phyloP scores from a whole-genome alignment of 2,329 filamentous ascomycete genomes.

The Scedosporium boydii region DNA sequence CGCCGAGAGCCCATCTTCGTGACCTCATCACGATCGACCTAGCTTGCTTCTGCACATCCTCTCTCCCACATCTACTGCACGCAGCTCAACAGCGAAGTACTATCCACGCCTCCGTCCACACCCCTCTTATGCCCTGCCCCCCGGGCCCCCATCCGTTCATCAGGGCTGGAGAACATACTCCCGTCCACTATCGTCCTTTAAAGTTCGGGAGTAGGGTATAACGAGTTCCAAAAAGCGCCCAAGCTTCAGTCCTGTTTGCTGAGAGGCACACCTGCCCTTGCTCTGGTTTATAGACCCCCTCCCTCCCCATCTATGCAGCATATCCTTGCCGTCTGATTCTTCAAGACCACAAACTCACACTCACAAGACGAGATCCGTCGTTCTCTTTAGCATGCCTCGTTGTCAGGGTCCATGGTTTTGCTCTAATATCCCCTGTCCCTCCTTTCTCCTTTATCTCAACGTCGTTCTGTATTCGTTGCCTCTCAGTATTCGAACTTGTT shows the following conservation, averaged over 20 bases:
- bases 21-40: background rate
- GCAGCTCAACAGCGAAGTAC: background rate
- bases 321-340: conserved; percentile 4
- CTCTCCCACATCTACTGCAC: background rate
- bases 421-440: background rate
- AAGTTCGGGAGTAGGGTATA: background rate
- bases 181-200: background rate
- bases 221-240: background rate
- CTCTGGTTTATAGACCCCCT: background rate
- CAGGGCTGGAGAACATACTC: conserved; percentile 1
- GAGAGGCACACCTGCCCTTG: background rate
- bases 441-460: background rate
- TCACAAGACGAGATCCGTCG: background rate
- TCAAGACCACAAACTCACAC: background rate
- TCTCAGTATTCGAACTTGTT: background rate
- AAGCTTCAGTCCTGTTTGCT: background rate
- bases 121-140: background rate
- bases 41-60: conserved; percentile 1
- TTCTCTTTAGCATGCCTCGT: background rate
- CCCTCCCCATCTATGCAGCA: background rate
- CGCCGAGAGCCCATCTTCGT: background rate
- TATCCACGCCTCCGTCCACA: background rate
- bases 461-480: too few species aligned
- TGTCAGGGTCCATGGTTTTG: background rate
- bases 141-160: background rate